Evolutionary conservation across 805 yeast genomes (phyloP), one percentile per base, ranked within the genome.

Genomic region (Kazachstania kunashirensis): DNA sequence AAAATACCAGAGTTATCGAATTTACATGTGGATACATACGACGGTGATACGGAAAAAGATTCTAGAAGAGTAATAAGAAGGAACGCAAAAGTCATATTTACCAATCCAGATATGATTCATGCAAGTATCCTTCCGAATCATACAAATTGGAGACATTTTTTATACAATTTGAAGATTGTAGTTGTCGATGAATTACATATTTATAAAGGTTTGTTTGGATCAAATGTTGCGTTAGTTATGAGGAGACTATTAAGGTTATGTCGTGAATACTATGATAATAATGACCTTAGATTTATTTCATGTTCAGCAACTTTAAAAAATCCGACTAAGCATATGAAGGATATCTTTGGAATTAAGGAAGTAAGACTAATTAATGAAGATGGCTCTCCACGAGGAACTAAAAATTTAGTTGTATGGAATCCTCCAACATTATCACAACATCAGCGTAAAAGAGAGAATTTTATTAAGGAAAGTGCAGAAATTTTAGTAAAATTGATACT

Each of bases 81-180:
- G 17, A 65, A 66, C 33, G 85, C 95, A 0, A 77, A 80, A 37
- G 80, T 92, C 4, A 77, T 92, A 9, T 85, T 92, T 56, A 84
- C 97, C 0, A 92, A 92, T 51, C 99, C 99, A 0, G 99, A 92
- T 54, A 84, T 88, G 68, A 63, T 92, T 2, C 97, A 92, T 56
- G 71, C 84, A 0, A 77, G 88, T 23, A 75, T 92, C 9, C 60
- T 92, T 13, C 97, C 98, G 0, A 71, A 74, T 36, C 84, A 81
- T 58, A 70, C 70, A 21, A 61, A 66, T 17, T 92, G 97, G 96
- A 63, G 71, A 29, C 67, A 70, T 28, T 83, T 88, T 51, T 61
- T 92, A 6, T 50, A 61, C 10, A 70, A 75, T 43, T 61, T 92
- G 47, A 74, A 71, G 48, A 81, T 69, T 48, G 82, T 92, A 3